phyloP scores from a whole-genome alignment of 768 basidiomycete species.

The Galerina sulciceps region DNA sequence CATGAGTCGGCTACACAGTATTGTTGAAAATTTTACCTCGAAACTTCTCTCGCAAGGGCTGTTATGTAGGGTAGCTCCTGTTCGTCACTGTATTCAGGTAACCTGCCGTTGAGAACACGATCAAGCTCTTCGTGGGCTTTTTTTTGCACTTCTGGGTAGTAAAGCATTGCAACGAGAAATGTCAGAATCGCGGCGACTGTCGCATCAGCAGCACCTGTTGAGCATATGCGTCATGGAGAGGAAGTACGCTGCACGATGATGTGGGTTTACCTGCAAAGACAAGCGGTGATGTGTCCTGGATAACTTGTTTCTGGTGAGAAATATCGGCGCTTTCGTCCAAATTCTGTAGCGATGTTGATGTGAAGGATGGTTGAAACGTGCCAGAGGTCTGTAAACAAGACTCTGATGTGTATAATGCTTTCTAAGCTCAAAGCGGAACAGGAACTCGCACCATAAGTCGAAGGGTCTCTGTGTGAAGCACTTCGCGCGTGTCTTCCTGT shows the following conservation, averaged over 20 bases:
- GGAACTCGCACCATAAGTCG: constrained; percentile 26
- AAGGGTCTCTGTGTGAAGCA: constrained; percentile 36
- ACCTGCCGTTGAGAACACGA: constrained; percentile 32
- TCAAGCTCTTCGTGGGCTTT: constrained; percentile 41
- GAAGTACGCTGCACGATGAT: neutral
- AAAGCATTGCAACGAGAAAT: constrained; percentile 37
- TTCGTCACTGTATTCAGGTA: constrained; percentile 36
- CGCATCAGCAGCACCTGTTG: constrained; percentile 7
- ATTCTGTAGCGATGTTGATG: neutral
- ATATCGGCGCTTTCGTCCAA: constrained; percentile 16
- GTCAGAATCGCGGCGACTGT: constrained; percentile 30
- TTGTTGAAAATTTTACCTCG: no score
- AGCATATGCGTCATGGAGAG: neutral
- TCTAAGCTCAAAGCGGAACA: no score
- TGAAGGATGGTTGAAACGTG: no score
- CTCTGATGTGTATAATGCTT: no score
- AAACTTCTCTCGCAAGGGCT: constrained; percentile 32
- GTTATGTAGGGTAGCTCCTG: constrained; percentile 33
- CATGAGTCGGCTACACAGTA: neutral
- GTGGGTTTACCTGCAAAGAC: constrained; percentile 28
- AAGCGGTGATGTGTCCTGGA: constrained; percentile 41
- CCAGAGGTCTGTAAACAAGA: no score
- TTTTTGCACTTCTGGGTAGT: constrained; percentile 33
- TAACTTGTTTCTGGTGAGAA: constrained; percentile 18
- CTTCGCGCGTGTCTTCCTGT: constrained; percentile 36